These are phyloP conservation scores for Shiraia sp. DNA, from an alignment of 2,329 filamentous ascomycete genomes.

Conservation along the genomic window DNA sequence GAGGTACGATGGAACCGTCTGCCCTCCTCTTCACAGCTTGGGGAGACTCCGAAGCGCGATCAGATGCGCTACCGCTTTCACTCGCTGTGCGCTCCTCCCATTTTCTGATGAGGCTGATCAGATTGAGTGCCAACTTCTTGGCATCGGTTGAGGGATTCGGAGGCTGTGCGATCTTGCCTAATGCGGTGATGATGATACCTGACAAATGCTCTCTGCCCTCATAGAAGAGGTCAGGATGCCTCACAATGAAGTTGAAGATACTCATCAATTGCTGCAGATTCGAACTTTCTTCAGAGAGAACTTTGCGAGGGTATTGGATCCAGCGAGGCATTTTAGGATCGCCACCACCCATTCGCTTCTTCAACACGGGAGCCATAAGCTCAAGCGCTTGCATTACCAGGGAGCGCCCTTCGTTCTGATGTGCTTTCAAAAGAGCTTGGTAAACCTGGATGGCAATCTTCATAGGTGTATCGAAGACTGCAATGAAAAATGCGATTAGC, in stretches of 20 bases:
- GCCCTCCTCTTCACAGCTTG: constrained; percentile 71
- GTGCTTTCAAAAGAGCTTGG: constrained; percentile 84
- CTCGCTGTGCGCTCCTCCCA: constrained; percentile 88
- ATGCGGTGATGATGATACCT: constrained; percentile 81
- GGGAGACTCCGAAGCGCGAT: constrained; percentile 68
- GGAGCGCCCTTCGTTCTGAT: constrained; percentile 90
- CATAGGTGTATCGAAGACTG: constrained; percentile 90
- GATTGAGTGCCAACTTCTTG: constrained; percentile 85
- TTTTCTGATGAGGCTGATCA: constrained; percentile 87
- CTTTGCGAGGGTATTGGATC: constrained; percentile 87
- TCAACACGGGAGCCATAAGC: constrained; percentile 90
- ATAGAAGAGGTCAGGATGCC: constrained; percentile 91
- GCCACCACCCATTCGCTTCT: constrained; percentile 74
- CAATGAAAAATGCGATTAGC: constrained; percentile 96
- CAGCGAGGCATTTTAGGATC: constrained; percentile 79
- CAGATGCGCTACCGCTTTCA: constrained; percentile 48
- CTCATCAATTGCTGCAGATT: constrained; percentile 95
- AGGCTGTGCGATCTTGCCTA: constrained; percentile 83
- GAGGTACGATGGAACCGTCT: constrained; percentile 63
- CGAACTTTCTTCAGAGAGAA: constrained; percentile 89
- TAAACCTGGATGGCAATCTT: constrained; percentile 98
- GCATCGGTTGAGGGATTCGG: constrained; percentile 87
- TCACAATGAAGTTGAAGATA: constrained; percentile 95
- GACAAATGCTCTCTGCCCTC: constrained; percentile 92
- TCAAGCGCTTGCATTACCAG: constrained; percentile 94